Evolutionary conservation across 352 stramenopile genomes (phyloP).

Genomic region (Phytophthora macrochlamydospora): DNA sequence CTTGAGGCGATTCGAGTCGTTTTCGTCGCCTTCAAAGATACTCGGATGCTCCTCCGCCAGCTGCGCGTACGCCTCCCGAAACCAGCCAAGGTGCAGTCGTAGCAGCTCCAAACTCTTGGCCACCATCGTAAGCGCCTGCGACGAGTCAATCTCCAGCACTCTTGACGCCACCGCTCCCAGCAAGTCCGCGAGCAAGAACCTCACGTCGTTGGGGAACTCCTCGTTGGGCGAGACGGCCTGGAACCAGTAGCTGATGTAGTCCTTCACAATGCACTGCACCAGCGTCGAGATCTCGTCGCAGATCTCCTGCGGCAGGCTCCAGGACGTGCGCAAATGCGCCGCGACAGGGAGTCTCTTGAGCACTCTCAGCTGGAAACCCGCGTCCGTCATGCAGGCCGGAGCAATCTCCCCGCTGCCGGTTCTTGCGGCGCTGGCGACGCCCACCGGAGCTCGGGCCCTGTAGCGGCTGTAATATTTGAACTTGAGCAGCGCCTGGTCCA

Average conservation of each 20-base stretch:
- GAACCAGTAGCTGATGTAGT: slow-evolving; percentile 79
- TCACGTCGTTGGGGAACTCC: slow-evolving; percentile 69
- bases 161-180: slow-evolving; percentile 59
- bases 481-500: slow-evolving; percentile 52
- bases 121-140: slow-evolving; percentile 64
- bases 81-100: slow-evolving; percentile 79
- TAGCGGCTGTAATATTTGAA: slow-evolving; percentile 65
- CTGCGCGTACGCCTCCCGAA: slow-evolving; percentile 75
- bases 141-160: slow-evolving; percentile 72
- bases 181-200: slow-evolving; percentile 68
- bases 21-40: slow-evolving; percentile 62
- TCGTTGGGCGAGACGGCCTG: slow-evolving; percentile 64
- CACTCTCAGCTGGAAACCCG: slow-evolving; percentile 57
- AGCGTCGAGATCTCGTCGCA: slow-evolving; percentile 68
- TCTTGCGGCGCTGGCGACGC: no score
- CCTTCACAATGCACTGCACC: slow-evolving; percentile 48
- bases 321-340: slow-evolving; percentile 66
- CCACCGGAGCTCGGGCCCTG: slow-evolving; percentile 18
- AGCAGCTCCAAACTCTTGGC: slow-evolving; percentile 70
- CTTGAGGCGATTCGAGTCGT: slow-evolving; percentile 52
- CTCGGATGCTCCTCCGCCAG: slow-evolving; percentile 62
- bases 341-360: slow-evolving; percentile 64
- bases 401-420: no score
- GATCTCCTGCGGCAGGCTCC: slow-evolving; percentile 56
- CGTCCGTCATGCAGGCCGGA: slow-evolving; percentile 30